These are phyloP conservation scores for Boletus huronensis DNA, from an alignment of 768 basidiomycete genomes.

Conservation along the genomic window DNA sequence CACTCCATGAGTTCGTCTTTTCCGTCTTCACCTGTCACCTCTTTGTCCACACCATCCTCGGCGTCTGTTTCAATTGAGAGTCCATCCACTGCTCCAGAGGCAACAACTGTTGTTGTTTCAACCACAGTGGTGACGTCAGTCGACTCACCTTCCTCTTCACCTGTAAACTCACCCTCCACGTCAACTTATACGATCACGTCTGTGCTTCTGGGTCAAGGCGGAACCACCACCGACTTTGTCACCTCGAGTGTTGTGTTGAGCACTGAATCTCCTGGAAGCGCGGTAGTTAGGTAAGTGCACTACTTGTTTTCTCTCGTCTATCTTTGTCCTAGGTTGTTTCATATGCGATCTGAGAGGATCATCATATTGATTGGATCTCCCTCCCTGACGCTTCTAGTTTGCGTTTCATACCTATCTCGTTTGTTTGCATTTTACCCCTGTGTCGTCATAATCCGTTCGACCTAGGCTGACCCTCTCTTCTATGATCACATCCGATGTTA, in stretches of 20 bases:
- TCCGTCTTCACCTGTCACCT: background rate
- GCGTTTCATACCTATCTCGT: conserved; percentile 1
- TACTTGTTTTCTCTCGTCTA: background rate
- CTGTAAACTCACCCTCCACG: background rate
- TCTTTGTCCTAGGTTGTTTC: background rate
- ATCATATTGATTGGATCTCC: conserved; percentile 5
- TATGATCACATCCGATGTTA: conserved; percentile 10
- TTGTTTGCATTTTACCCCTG: conserved; percentile 14
- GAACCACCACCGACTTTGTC: conserved; percentile 15
- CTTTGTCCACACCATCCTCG: background rate
- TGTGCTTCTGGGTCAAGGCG: conserved; percentile 9
- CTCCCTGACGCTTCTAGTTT: background rate
- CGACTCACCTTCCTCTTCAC: background rate
- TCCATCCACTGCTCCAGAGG: background rate
- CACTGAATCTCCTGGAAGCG: conserved; percentile 10
- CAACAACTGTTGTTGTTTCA: conserved; percentile 15
- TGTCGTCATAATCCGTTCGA: conserved; percentile 17
- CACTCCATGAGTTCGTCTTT: background rate
- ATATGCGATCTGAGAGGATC: conserved; percentile 10
- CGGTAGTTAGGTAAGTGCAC: conserved; percentile 14
- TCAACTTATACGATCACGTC: conserved; percentile 25
- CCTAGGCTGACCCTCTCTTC: conserved; percentile 17
- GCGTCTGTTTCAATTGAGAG: background rate
- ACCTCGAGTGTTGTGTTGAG: conserved; percentile 25
- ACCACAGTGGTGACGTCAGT: conserved; percentile 13